phyloP scores from a whole-genome alignment of 1,139 yeast species.

The Kodamaea fungicola region DNA sequence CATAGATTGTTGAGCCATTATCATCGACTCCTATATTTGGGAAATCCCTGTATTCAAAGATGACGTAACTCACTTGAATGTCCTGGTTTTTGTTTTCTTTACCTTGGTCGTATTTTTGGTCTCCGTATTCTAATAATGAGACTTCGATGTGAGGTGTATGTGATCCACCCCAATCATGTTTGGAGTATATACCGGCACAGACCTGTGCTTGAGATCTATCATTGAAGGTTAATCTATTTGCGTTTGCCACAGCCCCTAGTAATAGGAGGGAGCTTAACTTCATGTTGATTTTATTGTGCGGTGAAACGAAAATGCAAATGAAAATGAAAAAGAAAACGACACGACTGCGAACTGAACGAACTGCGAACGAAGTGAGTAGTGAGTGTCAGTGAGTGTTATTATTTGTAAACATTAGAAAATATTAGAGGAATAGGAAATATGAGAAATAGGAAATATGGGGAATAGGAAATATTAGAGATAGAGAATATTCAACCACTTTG shows the following conservation, averaged over 20 bases:
- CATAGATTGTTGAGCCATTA: conserved; percentile 44
- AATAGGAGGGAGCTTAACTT: conserved; percentile 3
- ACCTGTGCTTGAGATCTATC: conserved; percentile 51
- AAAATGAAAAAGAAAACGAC: too few relatives aligned
- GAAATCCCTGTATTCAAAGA: conserved; percentile 82
- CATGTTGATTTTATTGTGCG: background rate
- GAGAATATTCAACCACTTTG: too few relatives aligned
- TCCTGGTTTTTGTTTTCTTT: conserved; percentile 15
- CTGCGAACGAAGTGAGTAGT: too few relatives aligned
- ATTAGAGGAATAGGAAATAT: too few relatives aligned
- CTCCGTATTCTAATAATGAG: conserved; percentile 33
- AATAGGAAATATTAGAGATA: too few relatives aligned
- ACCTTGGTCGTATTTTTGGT: conserved; percentile 32
- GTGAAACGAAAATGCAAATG: too few relatives aligned
- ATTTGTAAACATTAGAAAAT: too few relatives aligned
- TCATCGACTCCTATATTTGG: conserved; percentile 58
- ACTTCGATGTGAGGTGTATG: conserved; percentile 60
- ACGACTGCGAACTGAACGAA: too few relatives aligned
- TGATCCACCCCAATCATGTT: conserved; percentile 84
- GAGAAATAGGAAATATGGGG: too few relatives aligned
- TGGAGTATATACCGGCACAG: conserved; percentile 89
- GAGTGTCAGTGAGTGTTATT: too few relatives aligned
- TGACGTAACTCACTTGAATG: conserved; percentile 57
- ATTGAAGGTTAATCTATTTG: conserved; percentile 50
- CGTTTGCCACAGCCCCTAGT: conserved; percentile 1